Conservation (phyloP, 495 filamentous ascomycete genomes). For the Letharia columbiana region DNA sequence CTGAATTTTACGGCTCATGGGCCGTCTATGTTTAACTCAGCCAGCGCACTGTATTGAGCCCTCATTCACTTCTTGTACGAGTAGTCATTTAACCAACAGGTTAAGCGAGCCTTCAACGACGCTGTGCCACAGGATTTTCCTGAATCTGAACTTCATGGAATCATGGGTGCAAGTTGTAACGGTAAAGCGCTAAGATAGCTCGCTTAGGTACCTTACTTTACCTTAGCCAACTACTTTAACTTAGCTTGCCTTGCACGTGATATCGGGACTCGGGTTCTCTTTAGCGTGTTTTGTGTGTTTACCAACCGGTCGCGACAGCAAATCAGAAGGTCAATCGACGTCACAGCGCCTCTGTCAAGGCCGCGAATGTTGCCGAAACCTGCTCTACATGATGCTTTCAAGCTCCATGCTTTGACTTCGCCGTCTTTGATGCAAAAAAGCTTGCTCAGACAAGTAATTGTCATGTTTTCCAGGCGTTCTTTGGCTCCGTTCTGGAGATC, state of each 20-base stretch:
- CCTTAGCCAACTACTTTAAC: neutral
- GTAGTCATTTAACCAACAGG: too few relatives aligned
- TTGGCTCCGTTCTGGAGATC: neutral
- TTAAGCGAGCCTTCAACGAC: too few relatives aligned
- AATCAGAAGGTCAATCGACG: neutral
- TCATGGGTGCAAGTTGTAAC: too few relatives aligned
- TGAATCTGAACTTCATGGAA: too few relatives aligned
- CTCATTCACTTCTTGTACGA: too few relatives aligned
- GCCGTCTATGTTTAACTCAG: too few relatives aligned
- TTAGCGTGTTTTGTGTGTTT: conserved; percentile 13
- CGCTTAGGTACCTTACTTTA: neutral
- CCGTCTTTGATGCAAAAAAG: neutral
- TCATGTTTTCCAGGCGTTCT: neutral
- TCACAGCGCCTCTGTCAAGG: neutral
- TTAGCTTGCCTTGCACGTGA: conserved; percentile 1
- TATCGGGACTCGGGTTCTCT: conserved; percentile 11
- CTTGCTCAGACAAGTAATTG: neutral
- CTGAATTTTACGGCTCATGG: too few relatives aligned
- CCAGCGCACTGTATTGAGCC: too few relatives aligned
- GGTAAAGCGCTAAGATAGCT: too few relatives aligned
- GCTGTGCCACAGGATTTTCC: too few relatives aligned
- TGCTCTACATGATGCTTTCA: neutral
- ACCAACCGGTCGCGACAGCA: conserved; percentile 9
- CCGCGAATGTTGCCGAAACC: neutral
- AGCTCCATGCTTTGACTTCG: neutral